Percentiles rank a stretch among this genome's conserved stretches.
phyloP scores from a whole-genome alignment of 2,329 filamentous ascomycete species.

The Aspergillus sclerotialis region DNA sequence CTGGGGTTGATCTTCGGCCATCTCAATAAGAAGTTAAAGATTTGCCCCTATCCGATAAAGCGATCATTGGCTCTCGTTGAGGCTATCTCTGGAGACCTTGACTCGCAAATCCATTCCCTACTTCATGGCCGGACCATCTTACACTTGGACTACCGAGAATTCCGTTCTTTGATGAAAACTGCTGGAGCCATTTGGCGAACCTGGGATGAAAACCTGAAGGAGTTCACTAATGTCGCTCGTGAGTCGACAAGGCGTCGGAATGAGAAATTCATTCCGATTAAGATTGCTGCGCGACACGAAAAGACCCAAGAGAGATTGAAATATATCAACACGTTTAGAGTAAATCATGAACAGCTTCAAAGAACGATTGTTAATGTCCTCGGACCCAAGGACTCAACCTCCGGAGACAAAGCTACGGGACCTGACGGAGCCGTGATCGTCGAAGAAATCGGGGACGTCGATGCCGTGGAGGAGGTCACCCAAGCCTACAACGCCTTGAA shows the following conservation, averaged over 20 bases:
- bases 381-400: slow-evolving; percentile 61
- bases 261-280: slow-evolving; percentile 98
- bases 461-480: slow-evolving; percentile 91
- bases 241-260: slow-evolving; percentile 89
- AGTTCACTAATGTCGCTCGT: slow-evolving; percentile 94
- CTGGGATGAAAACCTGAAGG: slow-evolving; percentile 95
- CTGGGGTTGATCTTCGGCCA: slow-evolving; percentile 86
- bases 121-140: slow-evolving; percentile 83
- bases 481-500: slow-evolving; percentile 91
- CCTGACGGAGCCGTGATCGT: slow-evolving; percentile 63
- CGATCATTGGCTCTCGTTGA: slow-evolving; percentile 91
- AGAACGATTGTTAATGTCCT: slow-evolving; percentile 96
- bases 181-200: slow-evolving; percentile 80
- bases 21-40: slow-evolving; percentile 94
- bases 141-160: slow-evolving; percentile 86
- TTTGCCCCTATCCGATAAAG: slow-evolving; percentile 90
- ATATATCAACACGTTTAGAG: slow-evolving; percentile 90
- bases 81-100: slow-evolving; percentile 89
- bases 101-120: slow-evolving; percentile 75
- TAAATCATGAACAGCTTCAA: slow-evolving; percentile 96
- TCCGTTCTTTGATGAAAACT: slow-evolving; percentile 74
- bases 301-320: slow-evolving; percentile 85
- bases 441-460: slow-evolving; percentile 93
- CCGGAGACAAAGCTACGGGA: slow-evolving; percentile 39
- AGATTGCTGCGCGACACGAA: slow-evolving; percentile 79